Evolutionary conservation across 169 alveolate genomes (phyloP).

Genomic region (Plasmodium inui): DNA sequence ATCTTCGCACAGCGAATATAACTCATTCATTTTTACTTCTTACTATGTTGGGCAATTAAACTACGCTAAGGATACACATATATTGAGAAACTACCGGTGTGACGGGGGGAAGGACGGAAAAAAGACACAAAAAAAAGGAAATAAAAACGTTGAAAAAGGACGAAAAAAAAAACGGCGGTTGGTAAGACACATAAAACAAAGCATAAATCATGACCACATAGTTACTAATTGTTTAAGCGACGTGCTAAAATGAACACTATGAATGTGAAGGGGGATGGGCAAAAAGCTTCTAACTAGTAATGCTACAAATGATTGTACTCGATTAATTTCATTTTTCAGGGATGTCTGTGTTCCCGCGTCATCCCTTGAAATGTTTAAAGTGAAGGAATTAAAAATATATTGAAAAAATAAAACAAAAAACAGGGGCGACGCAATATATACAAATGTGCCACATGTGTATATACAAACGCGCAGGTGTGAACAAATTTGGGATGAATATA

Average conservation of each 20-base stretch:
- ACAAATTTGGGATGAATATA: not conserved
- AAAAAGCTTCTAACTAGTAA: slow-evolving; percentile 12
- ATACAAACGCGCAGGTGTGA: slow-evolving; percentile 14
- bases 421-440: slow-evolving; percentile 1
- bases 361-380: slow-evolving; percentile 31
- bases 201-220: slow-evolving; percentile 12
- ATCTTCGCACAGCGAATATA: slow-evolving; percentile 64
- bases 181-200: slow-evolving; percentile 18
- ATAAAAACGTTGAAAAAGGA: not conserved
- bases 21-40: slow-evolving; percentile 60
- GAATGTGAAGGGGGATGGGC: not conserved
- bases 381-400: slow-evolving; percentile 32
- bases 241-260: slow-evolving; percentile 31
- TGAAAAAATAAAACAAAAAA: slow-evolving; percentile 13
- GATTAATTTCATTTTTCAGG: not conserved
- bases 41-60: not conserved
- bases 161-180: not conserved
- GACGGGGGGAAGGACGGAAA: not conserved
- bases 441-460: not conserved
- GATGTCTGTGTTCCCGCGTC: not conserved
- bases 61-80: not conserved
- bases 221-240: slow-evolving; percentile 24
- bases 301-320: slow-evolving; percentile 13
- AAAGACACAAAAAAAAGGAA: not conserved
- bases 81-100: slow-evolving; percentile 5